Base-by-base conservation (phyloP, 2,329 filamentous ascomycete species). In the Colletotrichum chrysophilum region DNA sequence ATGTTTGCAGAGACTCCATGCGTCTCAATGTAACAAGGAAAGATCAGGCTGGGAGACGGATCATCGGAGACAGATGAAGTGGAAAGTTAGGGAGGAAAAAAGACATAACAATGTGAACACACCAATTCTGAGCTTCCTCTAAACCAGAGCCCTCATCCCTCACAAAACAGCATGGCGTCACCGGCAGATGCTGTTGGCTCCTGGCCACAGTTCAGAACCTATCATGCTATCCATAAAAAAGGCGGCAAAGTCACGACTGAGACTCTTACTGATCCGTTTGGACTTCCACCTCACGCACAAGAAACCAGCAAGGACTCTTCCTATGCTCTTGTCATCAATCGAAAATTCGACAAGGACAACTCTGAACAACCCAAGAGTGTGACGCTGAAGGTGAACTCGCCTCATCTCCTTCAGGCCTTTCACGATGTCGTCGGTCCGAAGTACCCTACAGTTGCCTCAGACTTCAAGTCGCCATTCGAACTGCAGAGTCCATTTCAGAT, bases 201-300 rank as follows among this genome's bases (percentile, higher is more conserved):
- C 43, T 79, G 72, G 34, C 81, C 79, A 43, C 77, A 80, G 14
- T 79, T 81, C 76, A 82, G 79, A 48, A 76, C 81, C 32, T 82
- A 82, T 28, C 78, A 78, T 34, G 73, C 78, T 16, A 76, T 66
- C 16, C 24, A 76, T 3, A 56, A 58, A 3, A 78, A 79, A n/a
- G 43, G 77, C 13, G 77, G 78, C 16, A 70, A 77, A 14, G 73
- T 58, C 7, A 70, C 75, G 66, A 67, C 56, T 16, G 77, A 81
- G 52, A 61, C 76, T 28, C 66, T 77, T 30, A 38, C 65, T 3
- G 77, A 81, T 28, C 78, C 80, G 16, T 81, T 82, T 38, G 77
- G 72, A n/a, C 74, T 16, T 32, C 9, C 60, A 4, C 14, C 76
- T 38, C 55, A 71, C 28, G 62, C 55, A 5, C 28, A 77, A 65